Percentiles rank a stretch among this genome's conserved stretches.
Conservation (phyloP, 805 yeast genomes). For the Grigorovia humatica region DNA sequence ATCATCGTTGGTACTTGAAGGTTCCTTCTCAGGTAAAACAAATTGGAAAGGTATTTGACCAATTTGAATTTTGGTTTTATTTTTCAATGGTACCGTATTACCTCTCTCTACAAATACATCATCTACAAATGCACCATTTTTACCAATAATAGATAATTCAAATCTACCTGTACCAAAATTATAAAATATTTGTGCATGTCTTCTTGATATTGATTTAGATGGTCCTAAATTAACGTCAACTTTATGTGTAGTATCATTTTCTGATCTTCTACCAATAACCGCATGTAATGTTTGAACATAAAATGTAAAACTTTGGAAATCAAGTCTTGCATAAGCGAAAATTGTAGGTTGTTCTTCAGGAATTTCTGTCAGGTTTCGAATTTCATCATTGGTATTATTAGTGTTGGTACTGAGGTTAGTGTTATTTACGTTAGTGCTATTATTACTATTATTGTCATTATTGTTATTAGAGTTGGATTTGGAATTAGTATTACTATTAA, state of each 20-base stretch:
- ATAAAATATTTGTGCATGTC: slow-evolving; percentile 92
- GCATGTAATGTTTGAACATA: slow-evolving; percentile 95
- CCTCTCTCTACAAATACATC: slow-evolving; percentile 84
- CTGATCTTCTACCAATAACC: slow-evolving; percentile 80
- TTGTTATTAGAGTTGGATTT: neutral
- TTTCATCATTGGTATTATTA: neutral
- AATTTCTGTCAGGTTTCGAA: neutral
- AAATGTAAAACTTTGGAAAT: slow-evolving; percentile 86
- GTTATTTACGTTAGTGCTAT: neutral
- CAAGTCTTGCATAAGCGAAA: slow-evolving; percentile 58
- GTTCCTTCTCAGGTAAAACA: slow-evolving; percentile 63
- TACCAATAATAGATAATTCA: slow-evolving; percentile 82
- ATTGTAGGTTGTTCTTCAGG: slow-evolving; percentile 31
- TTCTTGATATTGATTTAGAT: slow-evolving; percentile 84
- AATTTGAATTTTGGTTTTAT: slow-evolving; percentile 79
- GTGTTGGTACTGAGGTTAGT: no score
- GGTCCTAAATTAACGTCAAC: slow-evolving; percentile 90
- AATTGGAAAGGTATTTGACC: slow-evolving; percentile 87
- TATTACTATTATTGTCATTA: neutral
- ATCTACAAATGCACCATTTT: slow-evolving; percentile 95
- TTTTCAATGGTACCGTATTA: slow-evolving; percentile 75
- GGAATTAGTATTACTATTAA: neutral
- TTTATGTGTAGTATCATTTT: slow-evolving; percentile 53
- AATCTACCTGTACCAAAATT: slow-evolving; percentile 94
- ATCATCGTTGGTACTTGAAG: neutral